Percentiles rank a stretch among this genome's conserved stretches.
phyloP scores from a whole-genome alignment of 2,329 filamentous ascomycete species.

The Paraphoma chrysanthemicola region DNA sequence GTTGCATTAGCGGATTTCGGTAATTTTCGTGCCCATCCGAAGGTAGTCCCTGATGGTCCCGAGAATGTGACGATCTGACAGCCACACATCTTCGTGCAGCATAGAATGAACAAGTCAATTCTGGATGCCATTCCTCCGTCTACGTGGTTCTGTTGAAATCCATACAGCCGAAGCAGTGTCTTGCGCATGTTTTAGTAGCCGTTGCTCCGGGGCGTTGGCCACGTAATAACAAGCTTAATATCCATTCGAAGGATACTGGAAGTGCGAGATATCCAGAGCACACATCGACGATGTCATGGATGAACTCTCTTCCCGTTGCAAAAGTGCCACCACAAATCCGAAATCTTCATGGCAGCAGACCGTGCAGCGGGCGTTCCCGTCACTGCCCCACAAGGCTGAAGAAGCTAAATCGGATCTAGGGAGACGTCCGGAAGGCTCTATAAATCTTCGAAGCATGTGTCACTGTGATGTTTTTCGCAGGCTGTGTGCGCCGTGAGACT shows the following conservation, averaged over 20 bases:
- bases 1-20: not conserved
- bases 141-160: slow-evolving; percentile 8
- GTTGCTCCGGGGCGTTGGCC: not conserved
- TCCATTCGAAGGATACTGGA: not conserved
- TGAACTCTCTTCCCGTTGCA: not conserved
- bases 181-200: not conserved
- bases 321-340: not conserved
- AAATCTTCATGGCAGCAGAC: slow-evolving; percentile 6
- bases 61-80: not conserved
- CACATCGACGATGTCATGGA: not conserved
- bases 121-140: slow-evolving; percentile 22
- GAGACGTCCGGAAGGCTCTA: not conserved
- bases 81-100: slow-evolving; percentile 21
- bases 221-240: not conserved
- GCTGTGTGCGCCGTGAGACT: slow-evolving; percentile 14
- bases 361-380: slow-evolving; percentile 22
- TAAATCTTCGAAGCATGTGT: slow-evolving; percentile 16
- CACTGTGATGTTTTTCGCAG: slow-evolving; percentile 9
- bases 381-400: slow-evolving; percentile 15
- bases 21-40: not conserved
- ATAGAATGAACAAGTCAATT: slow-evolving; percentile 25
- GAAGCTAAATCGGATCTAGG: slow-evolving; percentile 13
- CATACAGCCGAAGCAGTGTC: not conserved
- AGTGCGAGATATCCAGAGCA: not conserved
- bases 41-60: not conserved